A percentile compares a stretch with the other conserved stretches of the same genome.
phyloP scores from a whole-genome alignment of 208 protist genomes.

The Leptomonas pyrrhocoris region DNA sequence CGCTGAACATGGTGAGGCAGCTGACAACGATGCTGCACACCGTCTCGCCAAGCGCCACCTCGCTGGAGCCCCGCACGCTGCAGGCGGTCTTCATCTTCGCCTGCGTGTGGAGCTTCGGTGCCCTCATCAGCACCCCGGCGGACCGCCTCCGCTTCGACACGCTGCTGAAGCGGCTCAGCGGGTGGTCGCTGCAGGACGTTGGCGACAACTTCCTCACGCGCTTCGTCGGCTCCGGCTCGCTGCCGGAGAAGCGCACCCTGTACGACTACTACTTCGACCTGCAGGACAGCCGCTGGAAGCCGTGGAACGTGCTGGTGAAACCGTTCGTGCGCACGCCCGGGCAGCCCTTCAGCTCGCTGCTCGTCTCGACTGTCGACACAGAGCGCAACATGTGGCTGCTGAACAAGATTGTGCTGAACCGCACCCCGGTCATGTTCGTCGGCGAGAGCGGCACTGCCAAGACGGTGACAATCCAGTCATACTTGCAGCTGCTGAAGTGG shows the following conservation, averaged over 20 bases:
- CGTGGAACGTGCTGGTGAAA: constrained; percentile 94
- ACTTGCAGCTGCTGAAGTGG: constrained; percentile 89
- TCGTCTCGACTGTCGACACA: constrained; percentile 99
- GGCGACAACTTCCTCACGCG: constrained; percentile 91
- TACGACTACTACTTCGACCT: constrained; percentile 98
- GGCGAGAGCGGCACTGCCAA: constrained; percentile 99
- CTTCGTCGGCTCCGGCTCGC: constrained; percentile 89
- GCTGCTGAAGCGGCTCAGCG: constrained; percentile 94
- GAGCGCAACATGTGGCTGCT: constrained; percentile 98
- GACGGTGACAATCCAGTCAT: constrained; percentile 97
- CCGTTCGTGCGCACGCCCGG: constrained; percentile 89
- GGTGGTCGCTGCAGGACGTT: constrained; percentile 92
- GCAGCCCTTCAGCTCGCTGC: constrained; percentile 94
- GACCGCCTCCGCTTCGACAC: constrained; percentile 94
- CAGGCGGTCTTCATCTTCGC: constrained; percentile 96
- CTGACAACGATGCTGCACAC: constrained; percentile 93
- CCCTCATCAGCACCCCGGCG: constrained; percentile 69
- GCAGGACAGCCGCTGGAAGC: constrained; percentile 93
- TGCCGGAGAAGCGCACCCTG: constrained; percentile 93
- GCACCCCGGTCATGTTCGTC: constrained; percentile 95
- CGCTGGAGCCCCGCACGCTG: constrained; percentile 89
- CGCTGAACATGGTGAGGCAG: constrained; percentile 95
- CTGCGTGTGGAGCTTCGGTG: constrained; percentile 97
- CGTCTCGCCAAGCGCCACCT: constrained; percentile 67
- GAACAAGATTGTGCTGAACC: constrained; percentile 91